Percentiles rank a stretch among this genome's conserved stretches.
Conservation (phyloP, 2,329 filamentous ascomycete species). For the Phoma herbarum region DNA sequence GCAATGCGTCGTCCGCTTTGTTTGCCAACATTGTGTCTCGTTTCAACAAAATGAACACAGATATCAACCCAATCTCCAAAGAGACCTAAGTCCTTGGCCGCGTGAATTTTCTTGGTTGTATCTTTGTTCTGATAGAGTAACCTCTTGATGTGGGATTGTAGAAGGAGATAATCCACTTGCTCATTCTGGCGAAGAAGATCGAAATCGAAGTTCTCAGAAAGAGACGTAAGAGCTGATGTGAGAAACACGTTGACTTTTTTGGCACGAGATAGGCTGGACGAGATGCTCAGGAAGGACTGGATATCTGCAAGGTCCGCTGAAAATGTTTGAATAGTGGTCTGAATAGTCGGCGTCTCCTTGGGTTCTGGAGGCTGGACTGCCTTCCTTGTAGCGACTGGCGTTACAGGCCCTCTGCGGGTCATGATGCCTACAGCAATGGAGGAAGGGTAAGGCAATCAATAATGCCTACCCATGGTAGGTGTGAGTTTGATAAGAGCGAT, state of each 20-base stretch:
- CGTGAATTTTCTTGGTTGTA: not conserved
- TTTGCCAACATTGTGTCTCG: slow-evolving; percentile 10
- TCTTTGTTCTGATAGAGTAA: slow-evolving; percentile 5
- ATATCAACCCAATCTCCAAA: slow-evolving; percentile 8
- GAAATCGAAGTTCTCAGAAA: not conserved
- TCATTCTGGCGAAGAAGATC: slow-evolving; percentile 2
- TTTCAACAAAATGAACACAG: slow-evolving; percentile 5
- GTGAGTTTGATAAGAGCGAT: slow-evolving; percentile 2
- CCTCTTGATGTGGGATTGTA: slow-evolving; percentile 9
- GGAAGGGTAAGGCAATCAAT: not conserved
- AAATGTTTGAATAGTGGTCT: slow-evolving; percentile 10
- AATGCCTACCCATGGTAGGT: not conserved
- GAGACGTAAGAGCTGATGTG: slow-evolving; percentile 7
- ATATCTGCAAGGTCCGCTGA: slow-evolving; percentile 11
- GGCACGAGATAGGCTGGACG: slow-evolving; percentile 2
- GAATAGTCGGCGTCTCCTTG: slow-evolving; percentile 1
- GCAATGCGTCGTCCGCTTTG: slow-evolving; percentile 10
- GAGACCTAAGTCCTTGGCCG: slow-evolving; percentile 2
- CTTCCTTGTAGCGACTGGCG: not conserved
- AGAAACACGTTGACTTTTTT: slow-evolving; percentile 3
- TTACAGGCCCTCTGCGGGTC: slow-evolving; percentile 3
- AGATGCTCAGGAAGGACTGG: slow-evolving; percentile 8
- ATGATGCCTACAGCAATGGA: not conserved
- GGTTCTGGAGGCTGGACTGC: slow-evolving; percentile 6
- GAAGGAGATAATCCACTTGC: slow-evolving; percentile 10